Evolutionary conservation across 2,329 filamentous ascomycete species (phyloP).

Genomic region (Sphaerostilbella broomeana): DNA sequence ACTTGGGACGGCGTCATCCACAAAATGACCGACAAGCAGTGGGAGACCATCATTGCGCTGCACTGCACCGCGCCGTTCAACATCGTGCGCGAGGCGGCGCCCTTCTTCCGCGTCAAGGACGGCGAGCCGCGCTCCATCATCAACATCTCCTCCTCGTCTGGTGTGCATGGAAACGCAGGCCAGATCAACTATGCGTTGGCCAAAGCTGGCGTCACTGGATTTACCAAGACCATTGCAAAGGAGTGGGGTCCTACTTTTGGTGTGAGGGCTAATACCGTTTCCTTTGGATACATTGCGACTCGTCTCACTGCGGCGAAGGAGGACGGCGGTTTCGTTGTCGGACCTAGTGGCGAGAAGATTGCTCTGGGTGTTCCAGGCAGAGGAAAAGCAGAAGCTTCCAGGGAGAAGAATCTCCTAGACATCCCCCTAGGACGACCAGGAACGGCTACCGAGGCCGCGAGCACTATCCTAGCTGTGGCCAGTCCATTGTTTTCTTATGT

Average conservation of each 20-base stretch:
- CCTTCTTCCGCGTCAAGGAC: slow-evolving; percentile 83
- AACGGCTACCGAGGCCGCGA: slow-evolving; percentile 72
- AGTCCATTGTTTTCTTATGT: slow-evolving; percentile 83
- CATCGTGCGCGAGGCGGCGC: slow-evolving; percentile 70
- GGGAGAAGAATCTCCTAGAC: slow-evolving; percentile 49
- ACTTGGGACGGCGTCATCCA: slow-evolving; percentile 92
- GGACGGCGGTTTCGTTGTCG: slow-evolving; percentile 69
- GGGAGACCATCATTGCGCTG: slow-evolving; percentile 78
- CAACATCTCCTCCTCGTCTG: slow-evolving; percentile 77
- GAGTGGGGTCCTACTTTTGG: slow-evolving; percentile 84
- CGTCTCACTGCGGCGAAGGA: slow-evolving; percentile 80
- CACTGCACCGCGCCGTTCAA: slow-evolving; percentile 84
- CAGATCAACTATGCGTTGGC: slow-evolving; percentile 84
- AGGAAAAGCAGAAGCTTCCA: slow-evolving; percentile 39
- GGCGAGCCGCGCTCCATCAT: slow-evolving; percentile 71
- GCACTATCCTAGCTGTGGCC: slow-evolving; percentile 67
- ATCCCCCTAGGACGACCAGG: slow-evolving; percentile 75
- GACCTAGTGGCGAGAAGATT: slow-evolving; percentile 68
- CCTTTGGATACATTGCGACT: slow-evolving; percentile 77
- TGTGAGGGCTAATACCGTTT: slow-evolving; percentile 75
- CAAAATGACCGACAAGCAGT: slow-evolving; percentile 88
- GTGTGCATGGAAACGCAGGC: slow-evolving; percentile 82
- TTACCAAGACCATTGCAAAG: slow-evolving; percentile 86
- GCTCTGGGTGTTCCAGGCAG: slow-evolving; percentile 62
- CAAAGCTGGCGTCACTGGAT: slow-evolving; percentile 74